These are phyloP conservation scores for Rhododendron vialii DNA, from an alignment of 148 eudicot species.

Conservation along the genomic window DNA sequence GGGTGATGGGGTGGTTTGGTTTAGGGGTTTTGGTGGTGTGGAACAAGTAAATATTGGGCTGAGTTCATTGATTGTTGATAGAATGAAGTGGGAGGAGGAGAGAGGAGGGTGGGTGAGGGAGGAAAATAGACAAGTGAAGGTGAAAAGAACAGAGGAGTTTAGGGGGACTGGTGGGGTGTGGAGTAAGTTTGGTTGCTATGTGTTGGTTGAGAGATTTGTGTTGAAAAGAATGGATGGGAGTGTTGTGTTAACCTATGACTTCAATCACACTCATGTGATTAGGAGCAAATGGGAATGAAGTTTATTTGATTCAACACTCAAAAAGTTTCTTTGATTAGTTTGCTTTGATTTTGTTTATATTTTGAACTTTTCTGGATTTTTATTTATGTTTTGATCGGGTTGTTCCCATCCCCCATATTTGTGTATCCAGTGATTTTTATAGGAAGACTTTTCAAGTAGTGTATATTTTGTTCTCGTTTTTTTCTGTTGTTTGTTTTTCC, in stretches of 20 bases:
- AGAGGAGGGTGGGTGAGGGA: constrained; percentile 47
- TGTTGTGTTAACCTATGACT: constrained; percentile 42
- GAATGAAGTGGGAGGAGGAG: constrained; percentile 76
- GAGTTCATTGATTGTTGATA: constrained; percentile 43
- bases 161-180: constrained; percentile 29
- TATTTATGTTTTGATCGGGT: too few relatives aligned
- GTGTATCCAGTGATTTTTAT: too few relatives aligned
- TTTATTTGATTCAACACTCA: background rate
- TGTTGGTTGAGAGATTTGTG: constrained; percentile 55
- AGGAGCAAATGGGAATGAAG: background rate
- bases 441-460: too few relatives aligned
- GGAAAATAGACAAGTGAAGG: constrained; percentile 29
- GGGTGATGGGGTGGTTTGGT: constrained; percentile 42
- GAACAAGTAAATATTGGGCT: constrained; percentile 35
- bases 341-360: too few relatives aligned
- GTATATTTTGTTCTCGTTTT: too few relatives aligned
- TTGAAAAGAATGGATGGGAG: constrained; percentile 53
- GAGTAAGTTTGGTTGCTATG: constrained; percentile 56
- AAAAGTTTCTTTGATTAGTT: too few relatives aligned
- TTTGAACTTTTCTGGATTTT: too few relatives aligned
- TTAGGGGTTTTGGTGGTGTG: constrained; percentile 3
- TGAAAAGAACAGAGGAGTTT: constrained; percentile 44
- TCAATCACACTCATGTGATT: constrained; percentile 30
- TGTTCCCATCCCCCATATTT: too few relatives aligned
- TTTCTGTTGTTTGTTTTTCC: too few relatives aligned